These are phyloP conservation scores for Septoria linicola DNA, from an alignment of 2,329 filamentous ascomycete species.

Conservation along the genomic window DNA sequence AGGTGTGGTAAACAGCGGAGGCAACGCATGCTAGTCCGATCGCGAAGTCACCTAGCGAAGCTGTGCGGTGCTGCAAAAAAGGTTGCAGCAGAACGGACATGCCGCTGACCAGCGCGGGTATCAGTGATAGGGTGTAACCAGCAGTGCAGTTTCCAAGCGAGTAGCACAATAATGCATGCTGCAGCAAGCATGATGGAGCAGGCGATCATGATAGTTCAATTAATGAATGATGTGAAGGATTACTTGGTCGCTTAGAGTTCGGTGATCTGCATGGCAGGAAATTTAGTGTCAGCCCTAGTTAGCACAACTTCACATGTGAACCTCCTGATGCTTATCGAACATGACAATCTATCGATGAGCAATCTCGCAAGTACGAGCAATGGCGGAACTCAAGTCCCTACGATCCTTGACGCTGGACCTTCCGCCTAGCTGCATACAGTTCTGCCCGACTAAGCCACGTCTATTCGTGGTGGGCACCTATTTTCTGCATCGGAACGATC, in stretches of 20 bases:
- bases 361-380: no score
- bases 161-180: not conserved
- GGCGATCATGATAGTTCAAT: not conserved
- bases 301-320: conserved; percentile 11
- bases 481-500: conserved; percentile 58
- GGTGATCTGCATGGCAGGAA: conserved; percentile 11
- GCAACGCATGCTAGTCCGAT: conserved; percentile 20
- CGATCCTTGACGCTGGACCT: conserved; percentile 59
- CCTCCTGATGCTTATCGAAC: no score
- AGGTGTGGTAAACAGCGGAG: conserved; percentile 16
- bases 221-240: conserved; percentile 2
- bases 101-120: not conserved
- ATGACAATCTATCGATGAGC: no score
- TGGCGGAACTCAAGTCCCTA: conserved; percentile 42
- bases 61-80: not conserved
- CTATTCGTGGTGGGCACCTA: conserved; percentile 85
- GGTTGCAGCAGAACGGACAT: not conserved
- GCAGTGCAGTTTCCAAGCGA: conserved; percentile 5
- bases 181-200: not conserved
- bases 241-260: conserved; percentile 9
- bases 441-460: conserved; percentile 61
- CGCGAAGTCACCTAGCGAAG: no score
- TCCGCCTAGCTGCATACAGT: conserved; percentile 76
- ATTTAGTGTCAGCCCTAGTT: no score
- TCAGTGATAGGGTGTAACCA: conserved; percentile 1